Evolutionary conservation across 139 green algal species (phyloP).

Genomic region (Chlamydomonas eustigma): DNA sequence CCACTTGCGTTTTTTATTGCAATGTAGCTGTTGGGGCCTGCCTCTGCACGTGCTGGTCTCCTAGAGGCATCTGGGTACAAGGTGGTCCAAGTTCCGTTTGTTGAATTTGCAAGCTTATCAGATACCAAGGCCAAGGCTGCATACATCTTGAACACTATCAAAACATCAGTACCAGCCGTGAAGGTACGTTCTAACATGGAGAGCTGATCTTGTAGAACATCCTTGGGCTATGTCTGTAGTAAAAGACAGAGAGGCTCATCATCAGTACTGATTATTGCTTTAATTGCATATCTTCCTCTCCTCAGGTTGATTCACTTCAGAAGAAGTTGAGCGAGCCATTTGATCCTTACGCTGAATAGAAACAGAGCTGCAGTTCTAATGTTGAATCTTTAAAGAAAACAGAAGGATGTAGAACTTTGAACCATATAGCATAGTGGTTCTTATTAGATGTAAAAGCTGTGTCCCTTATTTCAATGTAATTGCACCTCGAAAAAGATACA

Average conservation of each 20-base stretch:
- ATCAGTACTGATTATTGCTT: background rate
- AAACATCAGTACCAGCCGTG: conserved; percentile 19
- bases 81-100: conserved; percentile 22
- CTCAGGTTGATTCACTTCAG: conserved; percentile 1
- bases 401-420: no score
- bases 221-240: background rate
- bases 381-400: no score
- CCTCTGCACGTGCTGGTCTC: conserved; percentile 20
- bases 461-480: no score
- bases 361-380: no score
- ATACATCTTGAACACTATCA: conserved; percentile 41
- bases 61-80: conserved; percentile 44
- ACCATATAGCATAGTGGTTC: no score
- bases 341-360: conserved; percentile 19
- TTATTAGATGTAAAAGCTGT: no score
- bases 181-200: conserved; percentile 21
- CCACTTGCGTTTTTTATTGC: background rate
- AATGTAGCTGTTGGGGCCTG: conserved; percentile 34
- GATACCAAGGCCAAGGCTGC: conserved; percentile 31
- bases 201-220: background rate
- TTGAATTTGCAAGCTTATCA: conserved; percentile 8
- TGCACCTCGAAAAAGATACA: no score
- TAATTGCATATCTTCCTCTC: background rate
- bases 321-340: conserved; percentile 23
- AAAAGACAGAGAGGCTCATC: background rate